phyloP scores from a whole-genome alignment of 1,139 yeast genomes.

The Nakaseomyces bracarensis region DNA sequence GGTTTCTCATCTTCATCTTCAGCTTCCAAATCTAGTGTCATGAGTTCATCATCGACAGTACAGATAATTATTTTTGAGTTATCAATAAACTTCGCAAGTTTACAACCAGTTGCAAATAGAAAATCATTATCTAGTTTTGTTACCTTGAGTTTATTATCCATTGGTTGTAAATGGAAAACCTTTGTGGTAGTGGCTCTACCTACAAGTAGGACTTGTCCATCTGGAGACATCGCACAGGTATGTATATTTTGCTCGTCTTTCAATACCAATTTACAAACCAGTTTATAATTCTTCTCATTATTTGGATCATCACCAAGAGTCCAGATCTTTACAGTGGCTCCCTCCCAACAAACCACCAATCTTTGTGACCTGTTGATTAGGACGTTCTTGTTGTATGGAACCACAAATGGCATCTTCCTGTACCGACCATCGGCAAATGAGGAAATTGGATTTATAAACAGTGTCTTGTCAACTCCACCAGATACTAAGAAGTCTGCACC shows the following conservation, averaged over 20 bases:
- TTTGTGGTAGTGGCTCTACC: constrained; percentile 64
- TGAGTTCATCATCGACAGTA: constrained; percentile 59
- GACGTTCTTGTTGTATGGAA: constrained; percentile 50
- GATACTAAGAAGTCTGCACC: constrained; percentile 64
- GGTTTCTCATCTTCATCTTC: constrained; percentile 38
- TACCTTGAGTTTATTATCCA: constrained; percentile 39
- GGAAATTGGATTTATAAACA: constrained; percentile 61
- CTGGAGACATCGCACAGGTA: constrained; percentile 56
- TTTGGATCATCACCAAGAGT: constrained; percentile 34
- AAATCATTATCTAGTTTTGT: constrained; percentile 45
- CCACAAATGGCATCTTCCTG: constrained; percentile 57
- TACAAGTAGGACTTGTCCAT: constrained; percentile 61
- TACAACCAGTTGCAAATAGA: constrained; percentile 45
- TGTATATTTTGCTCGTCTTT: constrained; percentile 78
- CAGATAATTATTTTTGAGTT: constrained; percentile 46
- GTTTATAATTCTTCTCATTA: constrained; percentile 29
- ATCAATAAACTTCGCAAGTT: constrained; percentile 39
- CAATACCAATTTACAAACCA: constrained; percentile 58
- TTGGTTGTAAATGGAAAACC: constrained; percentile 48
- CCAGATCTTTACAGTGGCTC: constrained; percentile 80
- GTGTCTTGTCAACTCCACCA: constrained; percentile 82
- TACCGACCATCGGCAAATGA: constrained; percentile 67
- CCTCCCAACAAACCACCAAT: constrained; percentile 69
- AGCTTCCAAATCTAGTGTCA: constrained; percentile 40
- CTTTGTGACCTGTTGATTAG: constrained; percentile 42